Evolutionary conservation across 2,329 filamentous ascomycete species (phyloP), one percentile per base, ranked within the genome.

Genomic region (Fusarium floridanum): DNA sequence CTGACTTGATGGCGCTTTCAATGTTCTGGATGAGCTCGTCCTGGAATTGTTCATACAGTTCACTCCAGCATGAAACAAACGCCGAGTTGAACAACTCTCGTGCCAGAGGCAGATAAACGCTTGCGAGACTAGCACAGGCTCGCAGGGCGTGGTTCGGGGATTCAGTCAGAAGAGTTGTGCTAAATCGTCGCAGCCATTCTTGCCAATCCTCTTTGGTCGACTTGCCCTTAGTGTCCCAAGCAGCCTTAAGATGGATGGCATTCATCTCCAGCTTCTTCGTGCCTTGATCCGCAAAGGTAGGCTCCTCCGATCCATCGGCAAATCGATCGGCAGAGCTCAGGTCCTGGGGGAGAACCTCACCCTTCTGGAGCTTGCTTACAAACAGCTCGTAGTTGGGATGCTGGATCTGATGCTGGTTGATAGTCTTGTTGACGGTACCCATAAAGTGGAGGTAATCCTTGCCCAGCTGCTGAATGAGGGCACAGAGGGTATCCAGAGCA

Each of bases 191-290:
- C 84, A 99, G 95, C 97, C 97, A 99, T 82, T 99, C 97, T 79
- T 98, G 94, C 97, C 97, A 99, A 83, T 99, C 97, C 81, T 99
- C 97, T 78, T 95, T 95, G 11, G 97, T 99, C 0, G 96, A 98
- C 81, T 98, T 98, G 70, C 97, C 95, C 68, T 93, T 95, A 0
- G 97, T 97, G 78, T 98, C 97, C 97, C 97, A 99, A 0, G 97
- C 97, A 73, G 93, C 93, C 83, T 98, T 98, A 24, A 99, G 87
- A 86, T 99, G 97, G 73, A 98, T 95, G 61, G 98, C 95, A 77
- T 99, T 99, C 83, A 98, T 96, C 71, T 97, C 95, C 37, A 98
- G 88, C 83, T 98, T 98, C 87, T 98, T 98, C 14, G 93, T 94
- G 2, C 92, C 91, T 53, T 97, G 93, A 75, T 98, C 96, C 0